Evolutionary conservation across 2,329 filamentous ascomycete species (phyloP).

Genomic region (Nectriaceae sp.): DNA sequence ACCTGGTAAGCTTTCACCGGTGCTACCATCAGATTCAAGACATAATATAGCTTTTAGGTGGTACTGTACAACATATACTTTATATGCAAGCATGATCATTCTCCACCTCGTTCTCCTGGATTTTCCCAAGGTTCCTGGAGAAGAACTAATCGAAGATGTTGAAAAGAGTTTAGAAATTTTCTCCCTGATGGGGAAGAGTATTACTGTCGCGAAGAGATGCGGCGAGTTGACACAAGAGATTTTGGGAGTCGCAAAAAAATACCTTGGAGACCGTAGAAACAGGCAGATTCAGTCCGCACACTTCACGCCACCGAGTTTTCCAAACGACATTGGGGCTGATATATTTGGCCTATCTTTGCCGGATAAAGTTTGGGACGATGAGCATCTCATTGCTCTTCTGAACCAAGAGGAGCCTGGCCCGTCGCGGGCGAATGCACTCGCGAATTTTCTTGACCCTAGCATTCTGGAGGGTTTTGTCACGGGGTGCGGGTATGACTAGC

Average conservation of each 20-base stretch:
- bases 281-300: background rate
- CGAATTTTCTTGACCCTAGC: constrained; percentile 3
- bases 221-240: constrained; percentile 3
- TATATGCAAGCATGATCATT: constrained; percentile 6
- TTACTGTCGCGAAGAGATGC: constrained; percentile 1
- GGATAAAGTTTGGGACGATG: constrained; percentile 3
- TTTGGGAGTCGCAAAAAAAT: constrained; percentile 3
- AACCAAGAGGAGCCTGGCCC: constrained; percentile 1
- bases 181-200: constrained; percentile 1
- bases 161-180: constrained; percentile 2
- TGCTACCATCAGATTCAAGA: background rate
- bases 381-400: constrained; percentile 1
- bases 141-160: constrained; percentile 3
- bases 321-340: background rate
- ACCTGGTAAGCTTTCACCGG: constrained; percentile 1
- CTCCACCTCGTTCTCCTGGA: constrained; percentile 2
- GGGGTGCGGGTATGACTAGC: background rate
- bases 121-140: constrained; percentile 1
- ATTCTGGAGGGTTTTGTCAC: constrained; percentile 6
- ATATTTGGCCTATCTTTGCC: constrained; percentile 1
- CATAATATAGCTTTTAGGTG: background rate
- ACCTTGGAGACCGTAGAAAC: background rate
- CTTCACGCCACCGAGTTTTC: background rate
- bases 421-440: constrained; percentile 2
- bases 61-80: constrained; percentile 4